Percentiles rank a stretch among this genome's conserved stretches.
Conservation (phyloP, 164 flowering plant species). For the Macadamia integrifolia region DNA sequence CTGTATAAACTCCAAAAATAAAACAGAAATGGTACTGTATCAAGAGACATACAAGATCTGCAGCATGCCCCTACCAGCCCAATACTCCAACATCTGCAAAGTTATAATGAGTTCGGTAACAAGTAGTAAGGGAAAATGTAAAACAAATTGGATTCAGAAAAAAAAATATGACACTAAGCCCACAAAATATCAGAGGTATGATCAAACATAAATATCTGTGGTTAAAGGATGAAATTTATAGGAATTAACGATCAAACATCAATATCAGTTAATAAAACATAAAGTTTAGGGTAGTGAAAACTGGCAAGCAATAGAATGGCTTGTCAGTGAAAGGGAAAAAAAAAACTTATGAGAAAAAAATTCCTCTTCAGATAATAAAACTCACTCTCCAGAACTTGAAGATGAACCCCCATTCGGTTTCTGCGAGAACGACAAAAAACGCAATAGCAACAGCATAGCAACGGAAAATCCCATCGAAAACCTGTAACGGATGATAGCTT, state of each 20-base stretch:
- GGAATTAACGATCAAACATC: too few relatives aligned
- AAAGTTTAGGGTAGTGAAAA: too few relatives aligned
- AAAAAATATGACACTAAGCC: neutral
- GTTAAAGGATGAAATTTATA: too few relatives aligned
- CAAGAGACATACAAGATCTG: constrained; percentile 79
- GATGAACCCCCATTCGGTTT: constrained; percentile 88
- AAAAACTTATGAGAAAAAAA: too few relatives aligned
- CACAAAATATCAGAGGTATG: neutral
- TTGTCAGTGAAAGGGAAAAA: too few relatives aligned
- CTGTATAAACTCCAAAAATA: neutral
- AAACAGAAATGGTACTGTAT: neutral
- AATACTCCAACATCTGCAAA: constrained; percentile 83
- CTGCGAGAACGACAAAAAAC: constrained; percentile 62
- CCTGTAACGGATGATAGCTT: constrained; percentile 25
- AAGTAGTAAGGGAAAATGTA: neutral
- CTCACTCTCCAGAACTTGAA: constrained; percentile 74
- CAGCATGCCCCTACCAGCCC: constrained; percentile 97
- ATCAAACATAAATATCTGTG: neutral
- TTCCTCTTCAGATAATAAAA: neutral
- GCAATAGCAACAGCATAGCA: constrained; percentile 83
- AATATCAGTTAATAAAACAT: too few relatives aligned
- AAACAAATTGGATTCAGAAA: neutral
- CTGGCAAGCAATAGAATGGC: too few relatives aligned
- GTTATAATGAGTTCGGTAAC: constrained; percentile 10
- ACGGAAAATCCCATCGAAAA: constrained; percentile 91